A percentile compares a stretch with the other conserved stretches of the same genome.
These are phyloP conservation scores for Cotoneaster glaucophyllus DNA, from an alignment of 306 rosid genomes.

Conservation along the genomic window DNA sequence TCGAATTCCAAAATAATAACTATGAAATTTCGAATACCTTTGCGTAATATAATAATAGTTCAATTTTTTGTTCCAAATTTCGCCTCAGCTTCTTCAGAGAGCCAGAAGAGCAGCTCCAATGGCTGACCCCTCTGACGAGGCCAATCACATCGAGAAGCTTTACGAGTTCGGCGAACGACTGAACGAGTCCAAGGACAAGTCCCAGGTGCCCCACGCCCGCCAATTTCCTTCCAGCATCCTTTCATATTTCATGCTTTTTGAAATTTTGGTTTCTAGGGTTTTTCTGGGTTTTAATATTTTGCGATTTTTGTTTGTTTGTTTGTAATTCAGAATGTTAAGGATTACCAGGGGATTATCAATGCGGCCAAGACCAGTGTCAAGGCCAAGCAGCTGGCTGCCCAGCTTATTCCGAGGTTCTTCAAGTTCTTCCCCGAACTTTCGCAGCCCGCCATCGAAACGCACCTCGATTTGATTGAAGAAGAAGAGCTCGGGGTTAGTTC, in stretches of 20 bases:
- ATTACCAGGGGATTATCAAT: constrained; percentile 82
- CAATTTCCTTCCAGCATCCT: not conserved
- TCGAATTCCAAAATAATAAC: not conserved
- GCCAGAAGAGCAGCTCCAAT: constrained; percentile 22
- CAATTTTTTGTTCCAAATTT: constrained; percentile 26
- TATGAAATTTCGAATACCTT: not conserved
- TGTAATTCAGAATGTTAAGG: constrained; percentile 49
- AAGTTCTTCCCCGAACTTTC: constrained; percentile 84
- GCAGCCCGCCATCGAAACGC: constrained; percentile 64
- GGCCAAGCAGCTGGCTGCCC: constrained; percentile 94
- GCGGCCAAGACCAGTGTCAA: constrained; percentile 78
- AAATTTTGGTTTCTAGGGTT: constrained; percentile 12
- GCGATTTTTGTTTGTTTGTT: constrained; percentile 1
- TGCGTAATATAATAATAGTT: constrained; percentile 21
- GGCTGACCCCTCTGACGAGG: constrained; percentile 69
- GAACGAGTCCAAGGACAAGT: constrained; percentile 79
- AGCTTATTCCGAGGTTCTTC: constrained; percentile 89
- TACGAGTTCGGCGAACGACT: constrained; percentile 90
- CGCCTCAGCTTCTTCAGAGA: constrained; percentile 17
- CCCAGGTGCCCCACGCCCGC: constrained; percentile 46
- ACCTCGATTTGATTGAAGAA: constrained; percentile 88
- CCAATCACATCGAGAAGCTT: constrained; percentile 74
- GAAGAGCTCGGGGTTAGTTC: constrained; percentile 88
- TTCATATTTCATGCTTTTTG: not conserved
- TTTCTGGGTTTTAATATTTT: not conserved